Evolutionary conservation across 176 grass and related monocot genomes (phyloP).

Genomic region (Triticum aestivum): IWGSC_CS_RefSeq_v2.1 NC_057798.1:101534239-101534738

Average conservation of each 20-base stretch:
- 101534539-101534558: conserved; percentile 54
- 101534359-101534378: conserved; percentile 41
- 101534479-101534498: conserved; percentile 12
- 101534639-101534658: no score
- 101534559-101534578: not conserved
- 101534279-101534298: no score
- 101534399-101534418: conserved; percentile 51
- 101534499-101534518: conserved; percentile 31
- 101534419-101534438: not conserved
- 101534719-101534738: no score
- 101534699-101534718: no score
- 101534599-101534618: no score
- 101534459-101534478: not conserved
- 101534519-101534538: conserved; percentile 39
- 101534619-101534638: no score
- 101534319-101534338: conserved; percentile 56
- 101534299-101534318: conserved; percentile 22
- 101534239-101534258: no score
- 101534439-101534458: not conserved
- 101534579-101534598: no score
- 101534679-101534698: no score
- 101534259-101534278: no score
- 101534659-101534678: no score
- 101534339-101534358: conserved; percentile 54
- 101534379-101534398: conserved; percentile 72